Base-by-base conservation (phyloP, 1,284 basidiomycete species). In the Schizophyllum amplum region DNA sequence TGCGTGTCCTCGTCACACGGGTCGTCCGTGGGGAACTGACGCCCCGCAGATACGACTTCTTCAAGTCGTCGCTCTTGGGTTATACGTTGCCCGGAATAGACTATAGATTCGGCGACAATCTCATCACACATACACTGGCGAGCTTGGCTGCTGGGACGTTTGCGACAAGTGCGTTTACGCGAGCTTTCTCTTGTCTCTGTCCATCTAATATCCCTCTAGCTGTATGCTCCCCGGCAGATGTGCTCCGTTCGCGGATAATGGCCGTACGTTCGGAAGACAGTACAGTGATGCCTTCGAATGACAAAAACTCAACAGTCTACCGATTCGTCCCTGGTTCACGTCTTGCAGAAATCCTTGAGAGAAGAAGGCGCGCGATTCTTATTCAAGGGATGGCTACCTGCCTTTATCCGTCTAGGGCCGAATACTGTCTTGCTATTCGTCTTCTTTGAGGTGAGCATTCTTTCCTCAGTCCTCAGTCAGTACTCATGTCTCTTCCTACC, bases 351-450 rank as follows among this genome's bases (percentile, higher is more conserved):
- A 33, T 87, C 87, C 1, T 69, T 90, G 48, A 77, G 77, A 42
- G 75, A 84, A 61, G 93, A 96, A 75, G 93, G 94, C 0, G 77
- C 85, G 1, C 75, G 78, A 60, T 94, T 94, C 71, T 77, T 95
- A 60, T 93, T 96, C 75, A 93, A 92, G 67, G 89, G 93, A 33
- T 91, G 91, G 91, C 87, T 87, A 15, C 90, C 90, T 6, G 87
- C 90, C 5, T 94, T 92, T 73, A 84, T 88, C 62, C 83, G 92
- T 57, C 73, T 94, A 42, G 90, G 87, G 52, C 91, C 91, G 0
- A 92, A 92, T 68, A 92, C 87, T 2, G 78, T 90, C 24, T 70
- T 90, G n/a, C 81, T 92, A 71, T 94, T 94, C 71, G 83, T 93
- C 54, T 92, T 90, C 69, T 87, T 88, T 62, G 92, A 94, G 76